Conservation (phyloP, 2,329 filamentous ascomycete genomes). For the Neofusicoccum sp. region DNA sequence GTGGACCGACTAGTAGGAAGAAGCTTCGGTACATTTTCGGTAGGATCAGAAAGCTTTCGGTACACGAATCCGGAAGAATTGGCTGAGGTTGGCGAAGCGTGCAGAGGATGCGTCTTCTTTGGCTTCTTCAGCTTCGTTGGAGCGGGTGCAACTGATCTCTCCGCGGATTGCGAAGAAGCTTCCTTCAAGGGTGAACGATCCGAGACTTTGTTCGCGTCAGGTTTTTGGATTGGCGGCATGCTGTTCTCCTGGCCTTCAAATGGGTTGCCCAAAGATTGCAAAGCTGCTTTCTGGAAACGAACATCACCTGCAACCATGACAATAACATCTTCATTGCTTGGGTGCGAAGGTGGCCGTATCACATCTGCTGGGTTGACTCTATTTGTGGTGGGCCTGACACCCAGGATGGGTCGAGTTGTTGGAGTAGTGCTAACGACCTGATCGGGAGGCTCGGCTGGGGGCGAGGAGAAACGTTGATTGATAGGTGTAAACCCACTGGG, state of each 20-base stretch:
- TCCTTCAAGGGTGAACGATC: background rate
- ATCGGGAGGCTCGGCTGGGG: background rate
- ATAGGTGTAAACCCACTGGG: slow-evolving; percentile 7
- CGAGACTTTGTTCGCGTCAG: background rate
- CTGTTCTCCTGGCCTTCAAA: slow-evolving; percentile 2
- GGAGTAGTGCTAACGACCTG: slow-evolving; percentile 5
- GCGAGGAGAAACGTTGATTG: slow-evolving; percentile 3
- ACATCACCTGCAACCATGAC: slow-evolving; percentile 1
- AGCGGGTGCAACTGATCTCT: background rate
- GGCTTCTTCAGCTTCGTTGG: background rate
- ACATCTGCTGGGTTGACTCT: background rate
- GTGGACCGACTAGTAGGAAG: background rate
- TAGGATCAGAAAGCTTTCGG: slow-evolving; percentile 26
- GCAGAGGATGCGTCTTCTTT: slow-evolving; percentile 22
- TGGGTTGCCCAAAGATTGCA: background rate
- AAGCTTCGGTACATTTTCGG: background rate
- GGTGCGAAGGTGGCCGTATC: background rate
- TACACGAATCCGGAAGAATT: slow-evolving; percentile 34
- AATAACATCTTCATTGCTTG: background rate
- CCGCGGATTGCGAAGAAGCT: background rate
- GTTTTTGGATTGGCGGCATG: no score
- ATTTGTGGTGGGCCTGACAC: background rate
- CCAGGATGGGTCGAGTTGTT: background rate
- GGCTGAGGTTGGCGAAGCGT: slow-evolving; percentile 30
- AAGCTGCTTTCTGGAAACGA: background rate